phyloP scores from a whole-genome alignment of 2,329 filamentous ascomycete genomes.

The Trichoderma atrobrunneum region DNA sequence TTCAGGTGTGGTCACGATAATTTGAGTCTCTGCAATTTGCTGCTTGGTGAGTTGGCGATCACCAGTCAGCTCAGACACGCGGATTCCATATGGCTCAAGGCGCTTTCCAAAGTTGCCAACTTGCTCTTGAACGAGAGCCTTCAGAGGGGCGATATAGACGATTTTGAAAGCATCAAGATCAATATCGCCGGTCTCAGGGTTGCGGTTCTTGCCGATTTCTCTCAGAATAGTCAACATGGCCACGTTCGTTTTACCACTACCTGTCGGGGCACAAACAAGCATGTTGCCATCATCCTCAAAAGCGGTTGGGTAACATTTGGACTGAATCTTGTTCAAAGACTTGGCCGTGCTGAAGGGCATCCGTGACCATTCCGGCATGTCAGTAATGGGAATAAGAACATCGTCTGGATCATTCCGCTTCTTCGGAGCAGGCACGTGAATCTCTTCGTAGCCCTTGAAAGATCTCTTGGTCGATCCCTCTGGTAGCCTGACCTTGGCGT shows the following conservation, averaged over 20 bases:
- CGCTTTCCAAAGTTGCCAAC: slow-evolving; percentile 96
- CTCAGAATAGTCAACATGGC: slow-evolving; percentile 95
- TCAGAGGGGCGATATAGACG: slow-evolving; percentile 93
- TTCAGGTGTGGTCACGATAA: slow-evolving; percentile 97
- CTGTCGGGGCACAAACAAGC: slow-evolving; percentile 95
- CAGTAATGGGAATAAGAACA: slow-evolving; percentile 75
- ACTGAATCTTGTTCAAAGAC: slow-evolving; percentile 92
- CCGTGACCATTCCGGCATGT: slow-evolving; percentile 90
- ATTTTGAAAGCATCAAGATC: slow-evolving; percentile 98
- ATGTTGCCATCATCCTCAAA: slow-evolving; percentile 96
- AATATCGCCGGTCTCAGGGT: slow-evolving; percentile 86
- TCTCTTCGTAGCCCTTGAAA: slow-evolving; percentile 98
- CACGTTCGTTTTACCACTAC: slow-evolving; percentile 97
- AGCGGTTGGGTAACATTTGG: slow-evolving; percentile 84
- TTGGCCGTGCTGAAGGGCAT: slow-evolving; percentile 81
- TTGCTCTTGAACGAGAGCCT: slow-evolving; percentile 95
- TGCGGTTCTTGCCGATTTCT: slow-evolving; percentile 92
- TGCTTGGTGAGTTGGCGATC: slow-evolving; percentile 98
- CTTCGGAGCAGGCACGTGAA: slow-evolving; percentile 92
- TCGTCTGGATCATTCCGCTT: slow-evolving; percentile 79
- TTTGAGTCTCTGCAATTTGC: slow-evolving; percentile 95
- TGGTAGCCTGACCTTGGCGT: slow-evolving; percentile 87
- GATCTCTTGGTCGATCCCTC: slow-evolving; percentile 92
- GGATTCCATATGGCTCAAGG: slow-evolving; percentile 85
- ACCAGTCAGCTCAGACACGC: slow-evolving; percentile 92